Conservation (phyloP, 78 protist genomes). For the Dictyostelium discoideum region DNA sequence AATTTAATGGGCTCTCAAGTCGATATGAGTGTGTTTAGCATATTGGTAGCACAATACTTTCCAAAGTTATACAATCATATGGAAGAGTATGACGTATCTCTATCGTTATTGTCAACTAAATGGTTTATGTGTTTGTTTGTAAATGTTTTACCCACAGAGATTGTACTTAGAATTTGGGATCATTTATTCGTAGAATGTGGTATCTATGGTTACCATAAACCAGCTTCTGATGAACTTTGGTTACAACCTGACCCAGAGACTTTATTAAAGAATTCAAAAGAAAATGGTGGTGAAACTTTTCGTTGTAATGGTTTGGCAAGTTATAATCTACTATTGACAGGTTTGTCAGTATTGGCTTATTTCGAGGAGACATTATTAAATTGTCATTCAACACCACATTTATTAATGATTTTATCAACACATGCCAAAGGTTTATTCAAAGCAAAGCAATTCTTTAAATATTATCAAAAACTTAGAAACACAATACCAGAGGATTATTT, state of each 20-base stretch:
- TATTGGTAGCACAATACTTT: constrained; percentile 17
- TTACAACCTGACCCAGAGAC: not conserved
- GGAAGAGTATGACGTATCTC: not conserved
- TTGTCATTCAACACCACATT: constrained; percentile 44
- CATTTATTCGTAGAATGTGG: constrained; percentile 74
- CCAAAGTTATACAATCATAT: constrained; percentile 48
- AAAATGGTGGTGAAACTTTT: not conserved
- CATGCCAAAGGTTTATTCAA: constrained; percentile 45
- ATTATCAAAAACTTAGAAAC: constrained; percentile 8
- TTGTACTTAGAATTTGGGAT: constrained; percentile 69
- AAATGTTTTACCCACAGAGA: constrained; percentile 77
- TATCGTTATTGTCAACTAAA: constrained; percentile 57
- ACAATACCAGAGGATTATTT: constrained; percentile 28
- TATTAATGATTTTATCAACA: constrained; percentile 3
- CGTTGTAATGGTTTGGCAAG: constrained; percentile 66
- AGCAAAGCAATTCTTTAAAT: constrained; percentile 36
- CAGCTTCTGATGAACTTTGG: constrained; percentile 28
- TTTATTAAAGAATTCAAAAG: not conserved
- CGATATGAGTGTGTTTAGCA: constrained; percentile 77
- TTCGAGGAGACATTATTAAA: constrained; percentile 28
- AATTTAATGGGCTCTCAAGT: constrained; percentile 79
- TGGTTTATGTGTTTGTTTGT: constrained; percentile 88
- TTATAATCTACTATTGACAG: constrained; percentile 54
- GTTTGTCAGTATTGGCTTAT: constrained; percentile 30
- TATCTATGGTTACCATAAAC: constrained; percentile 67